These are phyloP conservation scores for Pleurotus giganteus DNA, from an alignment of 768 basidiomycete species.

Conservation along the genomic window DNA sequence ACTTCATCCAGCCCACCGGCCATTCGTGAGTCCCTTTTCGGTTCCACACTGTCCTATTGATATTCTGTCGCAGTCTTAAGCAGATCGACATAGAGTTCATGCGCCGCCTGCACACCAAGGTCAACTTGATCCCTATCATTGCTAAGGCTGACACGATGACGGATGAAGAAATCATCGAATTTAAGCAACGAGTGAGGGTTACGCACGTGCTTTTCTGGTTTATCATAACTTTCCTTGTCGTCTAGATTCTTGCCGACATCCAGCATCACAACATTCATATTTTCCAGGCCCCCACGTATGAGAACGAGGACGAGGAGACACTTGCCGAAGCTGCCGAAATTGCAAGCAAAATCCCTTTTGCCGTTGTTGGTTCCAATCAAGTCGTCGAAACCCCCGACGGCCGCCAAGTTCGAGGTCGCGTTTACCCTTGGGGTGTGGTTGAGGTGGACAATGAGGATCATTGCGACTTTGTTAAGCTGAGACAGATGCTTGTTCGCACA, in stretches of 20 bases:
- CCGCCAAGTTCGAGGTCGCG: conserved; percentile 89
- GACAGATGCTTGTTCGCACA: conserved; percentile 98
- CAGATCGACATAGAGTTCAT: conserved; percentile 99
- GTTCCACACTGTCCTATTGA: conserved; percentile 4
- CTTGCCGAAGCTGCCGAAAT: conserved; percentile 97
- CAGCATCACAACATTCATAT: conserved; percentile 95
- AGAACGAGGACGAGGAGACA: conserved; percentile 98
- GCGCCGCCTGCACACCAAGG: conserved; percentile 94
- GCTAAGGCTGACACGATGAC: conserved; percentile 98
- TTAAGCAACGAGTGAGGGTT: conserved; percentile 82
- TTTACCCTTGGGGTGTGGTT: conserved; percentile 98
- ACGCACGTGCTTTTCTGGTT: not conserved
- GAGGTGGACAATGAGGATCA: conserved; percentile 99
- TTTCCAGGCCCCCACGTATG: conserved; percentile 96
- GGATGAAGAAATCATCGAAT: conserved; percentile 89
- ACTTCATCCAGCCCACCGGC: conserved; percentile 98
- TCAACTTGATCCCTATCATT: conserved; percentile 98
- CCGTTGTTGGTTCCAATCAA: conserved; percentile 92
- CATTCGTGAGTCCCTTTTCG: conserved; percentile 73
- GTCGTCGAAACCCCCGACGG: conserved; percentile 83
- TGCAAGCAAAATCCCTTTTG: conserved; percentile 97
- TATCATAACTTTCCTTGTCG: not conserved
- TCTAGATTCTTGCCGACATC: conserved; percentile 88
- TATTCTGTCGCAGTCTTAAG: conserved; percentile 65
- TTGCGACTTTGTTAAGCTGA: conserved; percentile 98